Conservation (phyloP, 164 flowering plant genomes). For the Tinospora cordifolia region DNA sequence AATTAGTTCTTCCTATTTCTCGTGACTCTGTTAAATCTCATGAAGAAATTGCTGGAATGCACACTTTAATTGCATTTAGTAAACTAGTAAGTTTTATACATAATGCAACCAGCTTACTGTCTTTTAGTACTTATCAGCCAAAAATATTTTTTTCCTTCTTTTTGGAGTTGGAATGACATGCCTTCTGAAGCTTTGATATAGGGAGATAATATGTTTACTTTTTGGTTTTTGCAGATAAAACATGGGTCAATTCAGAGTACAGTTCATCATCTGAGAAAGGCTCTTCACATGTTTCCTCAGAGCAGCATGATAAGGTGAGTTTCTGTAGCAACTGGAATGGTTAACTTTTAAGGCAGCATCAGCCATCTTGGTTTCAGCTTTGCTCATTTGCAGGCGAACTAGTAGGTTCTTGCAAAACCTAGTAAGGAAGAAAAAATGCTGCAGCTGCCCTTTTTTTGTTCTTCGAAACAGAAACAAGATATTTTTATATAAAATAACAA, state of each 20-base stretch:
- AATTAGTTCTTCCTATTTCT: conserved; percentile 43
- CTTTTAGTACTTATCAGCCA: background rate
- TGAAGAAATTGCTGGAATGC: conserved; percentile 57
- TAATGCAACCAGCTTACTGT: too few relatives aligned
- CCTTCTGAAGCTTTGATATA: background rate
- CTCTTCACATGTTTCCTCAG: conserved; percentile 68
- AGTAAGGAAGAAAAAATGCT: too few relatives aligned
- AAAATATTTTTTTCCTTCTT: background rate
- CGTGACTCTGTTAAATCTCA: conserved; percentile 35
- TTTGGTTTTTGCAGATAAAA: conserved; percentile 44
- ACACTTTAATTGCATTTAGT: conserved; percentile 53
- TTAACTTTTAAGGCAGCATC: background rate
- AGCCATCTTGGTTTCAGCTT: background rate
- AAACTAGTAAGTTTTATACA: conserved; percentile 64
- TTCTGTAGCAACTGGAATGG: background rate
- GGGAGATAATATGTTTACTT: background rate
- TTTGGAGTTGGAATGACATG: background rate
- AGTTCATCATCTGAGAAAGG: conserved; percentile 58
- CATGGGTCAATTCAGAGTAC: conserved; percentile 49
- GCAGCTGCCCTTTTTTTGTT: too few relatives aligned
- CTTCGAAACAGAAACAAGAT: too few relatives aligned
- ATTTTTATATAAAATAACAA: too few relatives aligned
- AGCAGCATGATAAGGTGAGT: conserved; percentile 60
- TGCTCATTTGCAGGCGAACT: too few relatives aligned
- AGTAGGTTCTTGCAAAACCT: too few relatives aligned